phyloP scores from a whole-genome alignment of 139 green algal genomes.

The Chlorella sp. region DNA sequence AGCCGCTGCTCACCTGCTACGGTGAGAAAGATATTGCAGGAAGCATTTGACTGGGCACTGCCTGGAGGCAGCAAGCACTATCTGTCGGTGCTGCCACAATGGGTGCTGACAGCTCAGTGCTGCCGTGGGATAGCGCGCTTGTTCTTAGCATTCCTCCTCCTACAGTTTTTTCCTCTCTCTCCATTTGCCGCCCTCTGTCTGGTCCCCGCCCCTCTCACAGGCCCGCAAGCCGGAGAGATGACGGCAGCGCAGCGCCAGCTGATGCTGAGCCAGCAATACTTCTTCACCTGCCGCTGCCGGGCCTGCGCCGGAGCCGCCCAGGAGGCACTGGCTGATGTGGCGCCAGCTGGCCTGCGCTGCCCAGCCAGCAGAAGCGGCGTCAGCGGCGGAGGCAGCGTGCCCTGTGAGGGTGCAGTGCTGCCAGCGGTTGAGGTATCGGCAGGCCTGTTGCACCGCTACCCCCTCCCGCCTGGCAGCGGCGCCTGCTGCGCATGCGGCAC shows the following conservation, averaged over 20 bases:
- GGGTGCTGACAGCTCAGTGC: too few relatives aligned
- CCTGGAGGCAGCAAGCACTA: too few relatives aligned
- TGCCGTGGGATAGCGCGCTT: too few relatives aligned
- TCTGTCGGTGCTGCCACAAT: too few relatives aligned
- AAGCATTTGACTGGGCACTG: too few relatives aligned
- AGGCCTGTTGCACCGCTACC: slow-evolving; percentile 12
- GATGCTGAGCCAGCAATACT: slow-evolving; percentile 43
- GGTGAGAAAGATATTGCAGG: too few relatives aligned
- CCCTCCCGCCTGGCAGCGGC: slow-evolving; percentile 1
- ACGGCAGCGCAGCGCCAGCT: slow-evolving; percentile 19
- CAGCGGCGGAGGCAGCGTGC: not conserved
- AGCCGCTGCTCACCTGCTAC: slow-evolving; percentile 47
- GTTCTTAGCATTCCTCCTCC: too few relatives aligned
- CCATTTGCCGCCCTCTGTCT: not conserved
- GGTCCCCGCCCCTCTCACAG: not conserved
- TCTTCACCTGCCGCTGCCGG: slow-evolving; percentile 45
- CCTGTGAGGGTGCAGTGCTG: slow-evolving; percentile 27
- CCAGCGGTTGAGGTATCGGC: not conserved
- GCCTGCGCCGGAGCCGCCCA: not conserved
- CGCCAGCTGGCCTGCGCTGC: slow-evolving; percentile 26
- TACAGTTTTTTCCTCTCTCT: too few relatives aligned
- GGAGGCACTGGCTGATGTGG: not conserved
- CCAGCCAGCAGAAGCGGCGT: not conserved
- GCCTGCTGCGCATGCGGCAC: slow-evolving; percentile 29
- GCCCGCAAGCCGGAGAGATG: slow-evolving; percentile 43